A percentile compares a stretch with the other conserved stretches of the same genome.
These are phyloP conservation scores for Nakazawaea siamensis DNA, from an alignment of 805 yeast species.

Conservation along the genomic window DNA sequence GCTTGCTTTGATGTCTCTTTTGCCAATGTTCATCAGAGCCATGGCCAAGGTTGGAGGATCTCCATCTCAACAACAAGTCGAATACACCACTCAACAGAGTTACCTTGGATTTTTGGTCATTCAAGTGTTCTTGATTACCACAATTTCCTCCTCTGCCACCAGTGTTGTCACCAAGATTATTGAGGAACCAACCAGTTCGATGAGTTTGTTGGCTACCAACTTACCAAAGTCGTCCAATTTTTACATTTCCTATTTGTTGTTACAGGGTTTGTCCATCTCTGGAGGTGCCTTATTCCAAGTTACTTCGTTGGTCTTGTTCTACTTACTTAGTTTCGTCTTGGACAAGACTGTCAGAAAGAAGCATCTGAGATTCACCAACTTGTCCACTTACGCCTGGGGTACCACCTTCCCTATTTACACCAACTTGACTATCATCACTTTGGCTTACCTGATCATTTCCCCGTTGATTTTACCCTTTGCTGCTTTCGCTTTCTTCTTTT, in stretches of 20 bases:
- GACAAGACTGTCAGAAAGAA: conserved; percentile 65
- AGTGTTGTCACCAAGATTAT: conserved; percentile 57
- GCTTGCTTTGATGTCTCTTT: conserved; percentile 54
- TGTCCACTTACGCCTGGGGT: conserved; percentile 60
- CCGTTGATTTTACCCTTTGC: conserved; percentile 79
- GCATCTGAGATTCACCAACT: conserved; percentile 46
- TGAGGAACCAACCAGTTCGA: conserved; percentile 48
- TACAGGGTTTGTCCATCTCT: conserved; percentile 61
- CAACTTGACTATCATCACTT: conserved; percentile 58
- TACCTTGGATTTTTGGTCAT: conserved; percentile 65
- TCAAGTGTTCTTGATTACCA: conserved; percentile 64
- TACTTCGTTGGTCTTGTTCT: conserved; percentile 48
- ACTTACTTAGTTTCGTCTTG: conserved; percentile 44
- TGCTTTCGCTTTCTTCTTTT: conserved; percentile 55
- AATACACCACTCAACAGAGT: conserved; percentile 56
- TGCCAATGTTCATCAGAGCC: conserved; percentile 56
- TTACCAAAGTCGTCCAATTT: conserved; percentile 71
- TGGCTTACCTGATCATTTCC: conserved; percentile 66
- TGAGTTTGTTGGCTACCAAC: conserved; percentile 53
- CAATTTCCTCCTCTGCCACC: conserved; percentile 64
- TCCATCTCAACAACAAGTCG: conserved; percentile 48
- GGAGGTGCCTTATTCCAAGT: conserved; percentile 62
- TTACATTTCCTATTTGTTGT: conserved; percentile 55
- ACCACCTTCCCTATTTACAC: conserved; percentile 71
- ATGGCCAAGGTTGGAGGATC: conserved; percentile 58